Evolutionary conservation across 1,284 basidiomycete genomes (phyloP), one percentile per base, ranked within the genome.

Genomic region (Fomitopsis pinicola): DNA sequence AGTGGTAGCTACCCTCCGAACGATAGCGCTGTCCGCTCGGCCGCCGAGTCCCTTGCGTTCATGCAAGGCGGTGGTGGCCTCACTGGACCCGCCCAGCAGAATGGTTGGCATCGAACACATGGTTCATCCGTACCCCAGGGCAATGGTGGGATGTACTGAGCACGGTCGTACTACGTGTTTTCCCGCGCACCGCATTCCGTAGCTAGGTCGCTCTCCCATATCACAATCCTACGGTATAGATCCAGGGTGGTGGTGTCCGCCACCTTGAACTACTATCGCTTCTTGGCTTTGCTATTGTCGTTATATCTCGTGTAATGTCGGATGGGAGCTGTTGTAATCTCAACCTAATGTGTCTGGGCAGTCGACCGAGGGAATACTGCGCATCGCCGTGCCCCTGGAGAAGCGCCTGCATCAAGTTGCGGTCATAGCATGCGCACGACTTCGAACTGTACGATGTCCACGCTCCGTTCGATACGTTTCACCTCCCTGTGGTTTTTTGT

Each of bases 21-120:
- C 33, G 63, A 58, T n/a, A 63, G 53, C 54, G 65, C 66, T 5
- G 60, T 66, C n/a, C 67, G 66, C 12, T 59, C 65, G 14, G 68
- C 68, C 8, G 68, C 68, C 2, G 67, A 68, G 59, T 69, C 68
- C 1, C 66, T 69, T 17, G 66, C 68, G 0, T 66, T 58, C 46
- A 63, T 69, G 67, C 68, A 69, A 19, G 68, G 67, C 42, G 33
- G 52, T 9, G 59, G 45, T 10, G 57, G 60, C 46, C 55, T 40
- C 14, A 38, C 40, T 22, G 44, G 42, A 10, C 57, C n/a, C 26
- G 28, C 26, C 30, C 56, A 58, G 33, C 42, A 45, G 36, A 58
- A 42, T 22, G 57, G 61, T 35, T 62, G 61, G 61, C 61, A 62
- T 14, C 57, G 50, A 35, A 28, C 50, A 6, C 17, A 26, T 19